These are phyloP conservation scores for Coniferiporia weirii DNA, from an alignment of 1,284 basidiomycete species.

Conservation along the genomic window DNA sequence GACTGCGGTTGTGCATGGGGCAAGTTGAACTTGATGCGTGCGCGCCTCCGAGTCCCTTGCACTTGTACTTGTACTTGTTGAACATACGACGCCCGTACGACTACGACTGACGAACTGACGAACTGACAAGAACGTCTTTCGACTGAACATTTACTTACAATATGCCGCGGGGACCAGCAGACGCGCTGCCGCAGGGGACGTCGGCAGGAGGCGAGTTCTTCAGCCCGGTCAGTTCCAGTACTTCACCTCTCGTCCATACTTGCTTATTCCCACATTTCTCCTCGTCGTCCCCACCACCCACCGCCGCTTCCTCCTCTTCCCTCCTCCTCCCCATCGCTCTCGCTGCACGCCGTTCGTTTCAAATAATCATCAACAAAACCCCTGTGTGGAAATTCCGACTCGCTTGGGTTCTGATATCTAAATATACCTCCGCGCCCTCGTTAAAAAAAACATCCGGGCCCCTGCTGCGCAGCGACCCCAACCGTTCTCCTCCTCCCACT, in stretches of 20 bases:
- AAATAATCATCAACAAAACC: background rate
- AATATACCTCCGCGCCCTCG: background rate
- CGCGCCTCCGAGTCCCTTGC: background rate
- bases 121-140: background rate
- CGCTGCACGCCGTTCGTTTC: background rate
- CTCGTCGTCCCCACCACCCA: background rate
- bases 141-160: background rate
- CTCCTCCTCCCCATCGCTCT: background rate
- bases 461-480: slow-evolving; percentile 33
- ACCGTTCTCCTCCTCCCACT: slow-evolving; percentile 27
- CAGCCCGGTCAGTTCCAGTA: slow-evolving; percentile 20
- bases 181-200: background rate
- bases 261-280: background rate
- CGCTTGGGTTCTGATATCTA: background rate
- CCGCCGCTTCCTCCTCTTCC: background rate
- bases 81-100: background rate
- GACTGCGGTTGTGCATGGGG: background rate
- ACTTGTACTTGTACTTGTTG: background rate
- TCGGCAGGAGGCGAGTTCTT: background rate
- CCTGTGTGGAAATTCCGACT: background rate
- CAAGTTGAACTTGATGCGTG: background rate
- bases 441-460: background rate
- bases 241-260: background rate
- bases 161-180: no score
- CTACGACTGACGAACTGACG: background rate